Evolutionary conservation across 345 rosid genomes (phyloP), one percentile per base, ranked within the genome.

Genomic region (Populus ilicifolia): DNA sequence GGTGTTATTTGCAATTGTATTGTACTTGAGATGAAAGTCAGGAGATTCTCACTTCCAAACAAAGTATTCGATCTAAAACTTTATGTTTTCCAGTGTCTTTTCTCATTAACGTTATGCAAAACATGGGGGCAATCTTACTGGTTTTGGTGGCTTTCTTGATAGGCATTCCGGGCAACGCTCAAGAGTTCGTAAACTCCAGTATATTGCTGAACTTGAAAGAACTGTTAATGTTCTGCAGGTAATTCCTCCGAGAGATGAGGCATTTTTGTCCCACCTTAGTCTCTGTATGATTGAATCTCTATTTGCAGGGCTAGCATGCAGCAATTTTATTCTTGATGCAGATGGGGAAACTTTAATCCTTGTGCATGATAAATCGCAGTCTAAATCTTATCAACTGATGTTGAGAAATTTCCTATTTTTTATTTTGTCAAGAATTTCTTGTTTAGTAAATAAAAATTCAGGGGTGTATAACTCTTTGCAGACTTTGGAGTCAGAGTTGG

Each of bases 161-260:
- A 93, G 97, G 87, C 87, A 91, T 63, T 83, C 89, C 4, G 95
- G 93, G 75, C 96, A 91, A 76, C 97, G 93, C 20, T 91, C 97
- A 2, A 88, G 97, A 85, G 95, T 89, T 79, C 94, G 97, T 21
- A 89, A 89, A 77, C 94, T 91, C 77, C 92, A 91, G 78, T 89
- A 93, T 81, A 93, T 93, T 80, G 91, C 93, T 75, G 93, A 91
- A 80, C 89, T 93, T 72, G 96, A 93, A 80, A 91, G 88, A 86
- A 89, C 83, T 11, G 90, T 93, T n/a, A 72, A 84, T 33, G 80
- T 77, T 85, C 84, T 86, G 59, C 90, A 89, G 97, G 97, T 93
- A 84, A 63, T 62, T 62, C 36, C 35, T 86, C 66, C 20, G 29
- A 56, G 72, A 48, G 46, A 27, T 23, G 25, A 38, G 46, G 23